These are phyloP conservation scores for Inosperma sp. DNA, from an alignment of 768 basidiomycete genomes.

Conservation along the genomic window DNA sequence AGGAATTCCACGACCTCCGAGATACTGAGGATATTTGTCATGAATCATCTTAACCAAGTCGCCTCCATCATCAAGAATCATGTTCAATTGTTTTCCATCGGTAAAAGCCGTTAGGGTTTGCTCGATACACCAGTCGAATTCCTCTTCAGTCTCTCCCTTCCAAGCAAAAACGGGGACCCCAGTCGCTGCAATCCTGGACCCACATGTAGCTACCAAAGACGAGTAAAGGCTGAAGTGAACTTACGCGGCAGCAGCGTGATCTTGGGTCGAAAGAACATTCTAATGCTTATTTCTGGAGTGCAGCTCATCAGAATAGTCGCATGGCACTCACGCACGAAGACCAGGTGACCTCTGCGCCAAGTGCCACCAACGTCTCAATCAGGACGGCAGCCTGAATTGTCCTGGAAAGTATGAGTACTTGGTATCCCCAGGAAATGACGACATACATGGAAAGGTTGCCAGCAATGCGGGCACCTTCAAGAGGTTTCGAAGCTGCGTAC, in stretches of 20 bases:
- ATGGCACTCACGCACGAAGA: conserved; percentile 79
- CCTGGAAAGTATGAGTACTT: conserved; percentile 47
- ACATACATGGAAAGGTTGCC: conserved; percentile 96
- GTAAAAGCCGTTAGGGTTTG: conserved; percentile 88
- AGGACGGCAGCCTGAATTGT: conserved; percentile 98
- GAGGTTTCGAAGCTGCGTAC: conserved; percentile 77
- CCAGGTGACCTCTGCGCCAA: conserved; percentile 98
- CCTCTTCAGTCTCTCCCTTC: conserved; percentile 99
- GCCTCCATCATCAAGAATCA: conserved; percentile 99
- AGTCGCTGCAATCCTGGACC: conserved; percentile 86
- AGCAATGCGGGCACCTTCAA: conserved; percentile 93
- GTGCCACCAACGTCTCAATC: conserved; percentile 92
- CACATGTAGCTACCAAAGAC: conserved; percentile 6
- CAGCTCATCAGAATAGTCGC: neutral
- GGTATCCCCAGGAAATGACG: conserved; percentile 5
- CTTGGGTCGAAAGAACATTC: conserved; percentile 99
- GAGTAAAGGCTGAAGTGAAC: conserved; percentile 25
- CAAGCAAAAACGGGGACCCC: conserved; percentile 98
- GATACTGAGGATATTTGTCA: conserved; percentile 91
- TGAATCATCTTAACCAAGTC: conserved; percentile 94
- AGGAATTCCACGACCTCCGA: conserved; percentile 47
- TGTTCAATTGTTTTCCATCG: conserved; percentile 80
- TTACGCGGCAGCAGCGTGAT: conserved; percentile 96
- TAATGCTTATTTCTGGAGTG: conserved; percentile 26
- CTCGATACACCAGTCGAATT: conserved; percentile 97